phyloP scores from a whole-genome alignment of 371 early-diverging fungal species.

The Mucor circinelloides region DNA sequence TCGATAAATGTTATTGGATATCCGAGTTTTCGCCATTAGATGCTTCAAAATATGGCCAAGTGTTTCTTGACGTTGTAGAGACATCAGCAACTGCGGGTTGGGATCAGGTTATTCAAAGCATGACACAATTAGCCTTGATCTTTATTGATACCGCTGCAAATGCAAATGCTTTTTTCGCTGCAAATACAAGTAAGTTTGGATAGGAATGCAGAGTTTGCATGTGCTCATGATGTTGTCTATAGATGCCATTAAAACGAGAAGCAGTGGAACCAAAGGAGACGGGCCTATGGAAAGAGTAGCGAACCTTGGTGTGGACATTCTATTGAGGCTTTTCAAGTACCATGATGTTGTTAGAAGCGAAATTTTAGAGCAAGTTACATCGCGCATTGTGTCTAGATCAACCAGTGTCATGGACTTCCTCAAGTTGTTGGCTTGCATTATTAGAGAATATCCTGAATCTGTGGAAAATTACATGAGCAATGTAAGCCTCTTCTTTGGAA shows the following conservation, averaged over 20 bases:
- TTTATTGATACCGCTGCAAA: slow-evolving; percentile 52
- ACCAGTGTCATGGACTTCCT: slow-evolving; percentile 52
- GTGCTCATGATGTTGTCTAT: not conserved
- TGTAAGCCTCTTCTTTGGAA: slow-evolving; percentile 21
- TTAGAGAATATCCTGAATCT: slow-evolving; percentile 42
- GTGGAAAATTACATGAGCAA: slow-evolving; percentile 32
- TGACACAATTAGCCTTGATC: slow-evolving; percentile 56
- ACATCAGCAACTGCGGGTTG: slow-evolving; percentile 55
- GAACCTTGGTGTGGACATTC: slow-evolving; percentile 46
- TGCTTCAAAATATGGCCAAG: slow-evolving; percentile 1
- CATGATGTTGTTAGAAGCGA: slow-evolving; percentile 61
- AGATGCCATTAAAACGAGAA: slow-evolving; percentile 6
- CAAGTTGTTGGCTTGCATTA: slow-evolving; percentile 47
- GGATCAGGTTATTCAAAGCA: slow-evolving; percentile 66
- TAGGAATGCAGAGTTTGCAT: too few species aligned
- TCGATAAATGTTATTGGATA: slow-evolving; percentile 56
- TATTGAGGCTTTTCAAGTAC: slow-evolving; percentile 55
- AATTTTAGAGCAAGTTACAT: slow-evolving; percentile 64
- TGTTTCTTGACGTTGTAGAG: slow-evolving; percentile 35
- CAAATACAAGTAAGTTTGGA: not conserved
- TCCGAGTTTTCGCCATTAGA: slow-evolving; percentile 13
- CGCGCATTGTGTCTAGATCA: slow-evolving; percentile 60
- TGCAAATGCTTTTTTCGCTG: slow-evolving; percentile 17
- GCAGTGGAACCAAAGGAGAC: slow-evolving; percentile 3
- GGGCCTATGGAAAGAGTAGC: slow-evolving; percentile 30